Base-by-base conservation (phyloP, 345 rosid species). In the Eucalyptus sp. region DNA sequence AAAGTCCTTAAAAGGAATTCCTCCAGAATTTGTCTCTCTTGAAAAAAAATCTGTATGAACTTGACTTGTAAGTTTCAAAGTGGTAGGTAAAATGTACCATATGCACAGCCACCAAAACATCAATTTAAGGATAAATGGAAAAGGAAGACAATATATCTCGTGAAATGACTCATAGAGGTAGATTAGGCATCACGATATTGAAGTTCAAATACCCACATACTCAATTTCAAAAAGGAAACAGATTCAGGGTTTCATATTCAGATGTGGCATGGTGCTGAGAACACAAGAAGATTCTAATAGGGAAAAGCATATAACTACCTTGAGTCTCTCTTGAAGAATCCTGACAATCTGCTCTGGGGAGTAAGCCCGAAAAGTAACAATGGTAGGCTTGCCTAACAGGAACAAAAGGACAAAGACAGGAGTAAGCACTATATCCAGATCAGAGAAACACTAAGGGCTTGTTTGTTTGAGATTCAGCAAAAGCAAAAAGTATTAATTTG, bases 281-380 rank as follows among this genome's bases (percentile, higher is more conserved):
- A 66, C 25, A 10, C 1, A 1, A 49, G 44, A 50, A 86, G 14
- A 27, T 31, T 22, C 20, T 50, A 79, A 13, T 79, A 46, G 50
- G 76, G 27, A 27, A 54, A 22, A 37, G 4, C 31, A 33, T 15
- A 13, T 50, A 89, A 88, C 90, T 96, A 96, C 99, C 97, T 50
- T 87, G 84, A 97, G 97, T 92, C 99, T 97, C 91, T 97, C 98
- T 89, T 93, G 92, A 89, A 97, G 95, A 87, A 96, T 94, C 92
- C 89, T 91, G 86, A 96, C 90, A 88, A 96, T 95, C 91, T 97
- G 98, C 88, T 95, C 97, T 88, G 91, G 95, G 9, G 97, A 94
- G 92, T 97, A 97, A 48, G 99, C 97, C 80, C 95, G 93, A 88
- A 94, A 97, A 52, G 97, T 95, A 88, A 97, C 90, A 89, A 96